Base-by-base conservation (phyloP, 306 rosid genomes). In the Cicer yamashitae region DNA sequence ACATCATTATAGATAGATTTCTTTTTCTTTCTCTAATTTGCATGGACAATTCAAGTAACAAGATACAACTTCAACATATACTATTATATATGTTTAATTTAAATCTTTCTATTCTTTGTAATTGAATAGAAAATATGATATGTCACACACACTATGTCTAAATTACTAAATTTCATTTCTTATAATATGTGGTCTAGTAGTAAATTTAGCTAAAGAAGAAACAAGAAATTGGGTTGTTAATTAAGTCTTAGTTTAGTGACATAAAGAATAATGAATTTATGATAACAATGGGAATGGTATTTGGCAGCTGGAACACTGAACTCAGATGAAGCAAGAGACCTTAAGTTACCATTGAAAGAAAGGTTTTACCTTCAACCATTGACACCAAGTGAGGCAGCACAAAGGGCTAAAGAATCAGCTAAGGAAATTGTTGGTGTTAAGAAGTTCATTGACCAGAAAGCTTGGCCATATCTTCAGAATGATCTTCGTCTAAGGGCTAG, bases 401-500 rank as follows among this genome's bases (percentile, higher is more conserved):
- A 61, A 77, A 88, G 99, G 85, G 91, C 91, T 5, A 96, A 96
- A 83, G 99, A 88, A 38, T 90, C 99, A 37, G 99, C 99, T 69
- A 90, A 92, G 80, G 98, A 90, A 0, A 96, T 96, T 61, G 67
- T 96, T 41, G 84, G 60, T 61, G 98, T 91, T 17, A 96, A 96
- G 91, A 68, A 66, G 14, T 78, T 86, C 3, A 96, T 96, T 9
- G 93, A 92, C 41, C 91, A 92, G 87, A 96, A 96, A 86, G 98
- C 96, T 6, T 96, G 99, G 99, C 97, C 99, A 4, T 92, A 44
- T 53, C 97, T 96, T 69, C 92, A 91, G 84, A 93, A 85, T 48
- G 99, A 96, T 70, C 90, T 96, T 53, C 96, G 99, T 52, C 88
- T 89, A 68, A 83, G 39, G 59, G 91, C 97, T 0, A 71, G 34